phyloP scores from a whole-genome alignment of 1,139 yeast genomes.

The Suhomyces anneliseae region DNA sequence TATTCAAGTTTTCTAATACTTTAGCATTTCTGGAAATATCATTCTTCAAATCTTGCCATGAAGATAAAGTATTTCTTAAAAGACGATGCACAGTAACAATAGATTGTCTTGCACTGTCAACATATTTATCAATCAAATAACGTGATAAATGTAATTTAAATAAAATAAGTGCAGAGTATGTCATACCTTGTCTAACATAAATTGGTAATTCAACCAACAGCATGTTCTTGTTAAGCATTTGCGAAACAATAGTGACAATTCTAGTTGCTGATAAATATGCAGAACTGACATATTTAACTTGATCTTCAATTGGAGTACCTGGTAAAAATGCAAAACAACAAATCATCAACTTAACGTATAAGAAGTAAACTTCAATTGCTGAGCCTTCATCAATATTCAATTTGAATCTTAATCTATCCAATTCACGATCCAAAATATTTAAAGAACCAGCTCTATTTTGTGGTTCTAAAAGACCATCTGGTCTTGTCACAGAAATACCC shows the following conservation, averaged over 20 bases:
- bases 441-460: constrained; percentile 79
- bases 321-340: constrained; percentile 92
- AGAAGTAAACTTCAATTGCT: constrained; percentile 72
- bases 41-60: constrained; percentile 90
- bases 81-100: constrained; percentile 90
- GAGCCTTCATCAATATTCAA: constrained; percentile 63
- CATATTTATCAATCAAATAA: constrained; percentile 68
- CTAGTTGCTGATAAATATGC: constrained; percentile 84
- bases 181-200: constrained; percentile 79
- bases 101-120: constrained; percentile 88
- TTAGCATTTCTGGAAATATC: constrained; percentile 91
- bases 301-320: constrained; percentile 87
- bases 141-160: constrained; percentile 85
- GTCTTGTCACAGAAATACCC: constrained; percentile 86
- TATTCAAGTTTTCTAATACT: constrained; percentile 86
- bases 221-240: constrained; percentile 57
- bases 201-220: constrained; percentile 84
- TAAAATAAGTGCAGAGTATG: constrained; percentile 75
- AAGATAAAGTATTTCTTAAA: constrained; percentile 81
- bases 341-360: constrained; percentile 77
- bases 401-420: constrained; percentile 67
- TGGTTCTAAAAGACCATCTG: constrained; percentile 89
- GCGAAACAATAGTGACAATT: constrained; percentile 74
- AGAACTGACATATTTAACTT: constrained; percentile 76
- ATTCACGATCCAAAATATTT: constrained; percentile 72